Evolutionary conservation across 2,329 filamentous ascomycete genomes (phyloP).

Genomic region (Hypoxylon sp.): DNA sequence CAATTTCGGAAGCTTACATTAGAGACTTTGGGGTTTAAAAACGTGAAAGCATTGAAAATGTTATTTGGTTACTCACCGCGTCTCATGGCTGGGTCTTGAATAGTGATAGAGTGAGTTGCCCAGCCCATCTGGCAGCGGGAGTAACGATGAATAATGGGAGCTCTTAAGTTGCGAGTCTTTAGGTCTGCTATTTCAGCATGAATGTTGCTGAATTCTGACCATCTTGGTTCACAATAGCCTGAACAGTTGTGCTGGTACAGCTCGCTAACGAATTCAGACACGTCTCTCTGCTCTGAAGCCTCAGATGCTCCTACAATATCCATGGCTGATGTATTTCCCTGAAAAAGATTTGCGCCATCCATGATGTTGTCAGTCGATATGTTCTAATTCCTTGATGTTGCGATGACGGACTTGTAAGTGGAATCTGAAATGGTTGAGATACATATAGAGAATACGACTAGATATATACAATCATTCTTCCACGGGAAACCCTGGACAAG

Average conservation of each 20-base stretch:
- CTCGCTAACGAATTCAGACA: background rate
- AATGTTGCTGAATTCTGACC: conserved; percentile 52
- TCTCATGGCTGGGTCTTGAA: conserved; percentile 50
- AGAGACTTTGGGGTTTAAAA: background rate
- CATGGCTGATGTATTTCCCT: background rate
- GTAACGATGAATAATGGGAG: conserved; percentile 56
- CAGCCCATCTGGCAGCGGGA: conserved; percentile 46
- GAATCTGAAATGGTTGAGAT: background rate
- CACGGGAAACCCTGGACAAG: background rate
- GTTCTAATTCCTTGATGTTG: background rate
- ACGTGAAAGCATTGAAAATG: background rate
- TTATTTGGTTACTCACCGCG: conserved; percentile 5
- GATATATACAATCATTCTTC: background rate
- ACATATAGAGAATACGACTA: background rate
- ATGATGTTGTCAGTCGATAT: background rate
- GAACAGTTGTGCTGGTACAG: background rate
- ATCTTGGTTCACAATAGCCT: conserved; percentile 15
- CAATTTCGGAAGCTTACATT: background rate
- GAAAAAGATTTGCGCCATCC: too few relatives aligned
- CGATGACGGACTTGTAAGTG: background rate
- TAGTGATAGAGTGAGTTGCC: conserved; percentile 53
- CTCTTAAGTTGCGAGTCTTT: conserved; percentile 37
- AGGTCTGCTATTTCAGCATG: conserved; percentile 52
- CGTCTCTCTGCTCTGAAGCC: background rate
- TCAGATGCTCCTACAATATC: background rate